Evolutionary conservation across 306 rosid species (phyloP), one percentile per base, ranked within the genome.

Genomic region (Rosa chinensis): DNA sequence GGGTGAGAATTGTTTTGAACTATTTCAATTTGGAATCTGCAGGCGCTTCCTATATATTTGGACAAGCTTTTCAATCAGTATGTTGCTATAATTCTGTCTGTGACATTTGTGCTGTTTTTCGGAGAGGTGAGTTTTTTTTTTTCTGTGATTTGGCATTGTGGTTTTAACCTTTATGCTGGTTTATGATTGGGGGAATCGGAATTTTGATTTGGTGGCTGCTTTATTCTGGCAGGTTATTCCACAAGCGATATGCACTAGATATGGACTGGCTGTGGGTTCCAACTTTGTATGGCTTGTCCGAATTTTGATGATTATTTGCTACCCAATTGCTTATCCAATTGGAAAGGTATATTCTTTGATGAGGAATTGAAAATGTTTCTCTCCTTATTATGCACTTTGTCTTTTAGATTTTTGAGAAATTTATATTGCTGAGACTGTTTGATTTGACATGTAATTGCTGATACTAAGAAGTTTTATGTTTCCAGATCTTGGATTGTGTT

Each of bases 191-290:
- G 74, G 66, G 55, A 40, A 58, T 70, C 14, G 9, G 70, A 50
- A 62, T 23, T 18, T 18, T 77, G 53, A 79, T 80, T 70, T 23
- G 39, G 32, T 35, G 4, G 10, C 35, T 76, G 21, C 39, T 16
- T 71, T 76, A 14, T 45, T 74, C 66, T 82, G 74, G 73, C 86
- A 95, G 99, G 98, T 95, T 83, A 95, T 95, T 67, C 99, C 99
- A 8, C 99, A 95, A 88, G 89, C 99, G 74, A 95, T 91, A 83
- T 95, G 99, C 85, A 86, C 94, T 72, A 88, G 94, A 84, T 93
- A 95, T 79, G 98, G 98, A 68, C 99, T 95, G 73, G 97, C 98
- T 53, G 97, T 95, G 0, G 97, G 99, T 74, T 87, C 99, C 76
- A 91, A 90, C 88, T 87, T 95, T 10, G 88, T 85, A 45, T 84